phyloP scores from a whole-genome alignment of 2,329 filamentous ascomycete species.

The Helicocarpus griseus region DNA sequence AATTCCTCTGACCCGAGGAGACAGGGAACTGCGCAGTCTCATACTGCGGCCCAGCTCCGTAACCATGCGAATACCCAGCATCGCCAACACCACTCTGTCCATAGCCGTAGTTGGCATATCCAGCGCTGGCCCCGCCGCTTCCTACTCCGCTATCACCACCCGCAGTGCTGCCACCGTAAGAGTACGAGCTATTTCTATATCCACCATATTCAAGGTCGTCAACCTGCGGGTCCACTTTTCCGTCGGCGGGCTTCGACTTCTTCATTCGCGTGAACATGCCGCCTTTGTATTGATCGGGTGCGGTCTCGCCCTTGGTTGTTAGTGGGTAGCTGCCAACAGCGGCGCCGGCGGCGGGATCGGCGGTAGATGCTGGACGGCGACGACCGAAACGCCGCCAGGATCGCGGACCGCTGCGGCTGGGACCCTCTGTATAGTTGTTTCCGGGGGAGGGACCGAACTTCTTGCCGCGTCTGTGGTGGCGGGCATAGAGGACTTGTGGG shows the following conservation, averaged over 20 bases:
- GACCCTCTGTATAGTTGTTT: slow-evolving; percentile 60
- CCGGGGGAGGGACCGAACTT: slow-evolving; percentile 56
- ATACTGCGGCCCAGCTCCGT: slow-evolving; percentile 5
- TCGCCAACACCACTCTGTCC: slow-evolving; percentile 9
- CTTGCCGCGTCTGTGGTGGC: slow-evolving; percentile 65
- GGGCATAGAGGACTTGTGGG: slow-evolving; percentile 58
- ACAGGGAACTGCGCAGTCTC: neutral
- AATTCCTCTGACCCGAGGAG: neutral
- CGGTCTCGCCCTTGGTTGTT: neutral
- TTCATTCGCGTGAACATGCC: slow-evolving; percentile 2
- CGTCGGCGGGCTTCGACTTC: neutral
- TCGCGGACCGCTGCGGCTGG: slow-evolving; percentile 17
- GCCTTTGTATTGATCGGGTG: slow-evolving; percentile 1
- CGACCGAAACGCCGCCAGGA: slow-evolving; percentile 7
- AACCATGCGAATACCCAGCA: slow-evolving; percentile 11
- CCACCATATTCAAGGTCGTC: neutral
- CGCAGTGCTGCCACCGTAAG: neutral
- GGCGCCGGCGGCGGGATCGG: neutral
- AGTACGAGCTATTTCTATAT: neutral
- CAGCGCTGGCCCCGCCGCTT: neutral
- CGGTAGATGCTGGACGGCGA: slow-evolving; percentile 8
- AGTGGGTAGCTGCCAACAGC: slow-evolving; percentile 8
- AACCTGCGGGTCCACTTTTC: neutral
- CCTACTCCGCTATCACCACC: neutral
- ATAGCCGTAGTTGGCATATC: slow-evolving; percentile 8